A percentile compares a stretch with the other conserved stretches of the same genome.
phyloP scores from a whole-genome alignment of 2,329 filamentous ascomycete genomes.

The Magnaporthiopsis poae region DNA sequence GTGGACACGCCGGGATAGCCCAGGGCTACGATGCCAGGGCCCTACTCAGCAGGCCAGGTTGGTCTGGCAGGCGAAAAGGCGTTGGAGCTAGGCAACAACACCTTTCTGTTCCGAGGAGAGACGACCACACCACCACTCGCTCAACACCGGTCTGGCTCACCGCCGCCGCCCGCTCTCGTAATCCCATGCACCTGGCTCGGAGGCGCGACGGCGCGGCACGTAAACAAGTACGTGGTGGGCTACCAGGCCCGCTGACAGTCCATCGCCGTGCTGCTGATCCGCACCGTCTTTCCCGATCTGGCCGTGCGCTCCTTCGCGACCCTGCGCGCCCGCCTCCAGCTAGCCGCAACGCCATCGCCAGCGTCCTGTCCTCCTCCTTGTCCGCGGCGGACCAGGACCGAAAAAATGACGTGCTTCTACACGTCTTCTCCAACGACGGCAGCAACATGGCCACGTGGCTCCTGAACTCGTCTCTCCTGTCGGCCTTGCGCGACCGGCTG shows the following conservation, averaged over 20 bases:
- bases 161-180: not conserved
- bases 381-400: no score
- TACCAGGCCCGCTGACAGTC: constrained; percentile 1
- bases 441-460: constrained; percentile 1
- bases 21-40: not conserved
- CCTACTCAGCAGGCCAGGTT: not conserved
- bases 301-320: constrained; percentile 2
- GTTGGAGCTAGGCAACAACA: constrained; percentile 3
- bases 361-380: not conserved
- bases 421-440: not conserved
- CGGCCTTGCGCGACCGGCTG: not conserved
- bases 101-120: not conserved
- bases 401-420: not conserved
- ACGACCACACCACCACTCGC: not conserved
- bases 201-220: no score
- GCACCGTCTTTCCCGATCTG: not conserved
- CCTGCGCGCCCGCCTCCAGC: constrained; percentile 3
- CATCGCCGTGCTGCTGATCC: constrained; percentile 2
- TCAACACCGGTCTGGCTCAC: not conserved
- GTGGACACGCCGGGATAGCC: not conserved
- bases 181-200: not conserved
- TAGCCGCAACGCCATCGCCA: constrained; percentile 3
- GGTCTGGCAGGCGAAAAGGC: not conserved
- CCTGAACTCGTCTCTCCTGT: not conserved
- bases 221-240: not conserved